These are phyloP conservation scores for Petunia hybrid DNA, from an alignment of 305 asterid genomes.

Conservation along the genomic window DNA sequence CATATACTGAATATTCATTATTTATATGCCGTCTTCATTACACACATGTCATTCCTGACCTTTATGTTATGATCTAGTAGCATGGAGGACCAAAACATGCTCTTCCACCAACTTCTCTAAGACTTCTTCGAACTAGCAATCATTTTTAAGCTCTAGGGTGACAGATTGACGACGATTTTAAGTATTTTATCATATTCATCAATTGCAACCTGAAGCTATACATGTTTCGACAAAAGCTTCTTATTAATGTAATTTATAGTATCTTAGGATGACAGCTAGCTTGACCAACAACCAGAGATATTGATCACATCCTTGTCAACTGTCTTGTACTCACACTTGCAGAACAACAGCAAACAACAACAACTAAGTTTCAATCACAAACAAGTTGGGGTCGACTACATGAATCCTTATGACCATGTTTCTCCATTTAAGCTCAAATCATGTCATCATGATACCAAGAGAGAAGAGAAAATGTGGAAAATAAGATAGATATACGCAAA, in stretches of 20 bases:
- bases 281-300: not conserved
- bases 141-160: not conserved
- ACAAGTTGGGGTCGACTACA: too few species aligned
- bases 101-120: not conserved
- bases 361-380: too few species aligned
- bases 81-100: not conserved
- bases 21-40: not conserved
- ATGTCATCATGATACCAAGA: too few species aligned
- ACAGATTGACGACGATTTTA: not conserved
- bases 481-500: too few species aligned
- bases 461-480: too few species aligned
- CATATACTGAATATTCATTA: not conserved
- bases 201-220: not conserved
- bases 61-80: not conserved
- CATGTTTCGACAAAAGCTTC: not conserved
- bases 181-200: not conserved
- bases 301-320: not conserved
- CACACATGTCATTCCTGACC: not conserved
- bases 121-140: not conserved
- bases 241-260: not conserved
- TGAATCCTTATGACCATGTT: too few species aligned
- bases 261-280: conserved; percentile 11
- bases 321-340: conserved; percentile 20
- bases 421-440: too few species aligned
- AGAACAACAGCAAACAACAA: too few species aligned